Base-by-base conservation (phyloP, 2,329 filamentous ascomycete genomes). In the Arachnopeziza araneosa region DNA sequence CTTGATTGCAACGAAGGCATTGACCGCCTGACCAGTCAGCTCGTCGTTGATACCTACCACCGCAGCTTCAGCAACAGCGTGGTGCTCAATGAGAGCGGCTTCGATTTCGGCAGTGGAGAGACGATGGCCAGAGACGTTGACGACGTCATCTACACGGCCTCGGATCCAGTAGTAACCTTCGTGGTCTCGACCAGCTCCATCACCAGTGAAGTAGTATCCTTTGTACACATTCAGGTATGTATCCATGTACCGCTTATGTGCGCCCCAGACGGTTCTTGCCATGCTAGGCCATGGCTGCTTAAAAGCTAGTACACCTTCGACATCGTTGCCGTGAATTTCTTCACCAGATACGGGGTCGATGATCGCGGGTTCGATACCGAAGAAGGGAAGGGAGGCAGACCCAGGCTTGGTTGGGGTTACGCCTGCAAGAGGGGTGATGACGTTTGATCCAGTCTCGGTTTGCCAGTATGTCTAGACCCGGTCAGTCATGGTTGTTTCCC, bases 91-190 rank as follows among this genome's bases (percentile, higher is more conserved):
- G 54, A 99, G 86, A 21, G 95, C 95, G 26, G 95, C 95, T 78
- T 99, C 95, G 66, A 99, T 99, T 77, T 99, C 95, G 44, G 95
- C 93, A 10, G 95, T 99, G 19, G 93, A 98, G 64, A 99, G 83
- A 75, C 95, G 89, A 77, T 99, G 95, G 26, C 95, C 95, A 69
- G 90, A 95, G 64, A 99, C 95, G 76, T 99, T 99, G 75, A 99
- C 93, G 51, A 99, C 95, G 71, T 99, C 95, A 73, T 99, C 95
- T 57, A 99, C 95, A 76, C 95, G 92, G 66, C 95, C 95, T 64
- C 95, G 91, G 75, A 99, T 99, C 95, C 95, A 99, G 85, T 98
- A 99, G 82, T 97, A 99, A 60, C 95, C 95, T 71, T 99, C 95
- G 77, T 96, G 90, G 75, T 99, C 95, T 73, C 95, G 90, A 62